These are phyloP conservation scores for Linanthus parryae DNA, from an alignment of 148 eudicot genomes.

Conservation along the genomic window DNA sequence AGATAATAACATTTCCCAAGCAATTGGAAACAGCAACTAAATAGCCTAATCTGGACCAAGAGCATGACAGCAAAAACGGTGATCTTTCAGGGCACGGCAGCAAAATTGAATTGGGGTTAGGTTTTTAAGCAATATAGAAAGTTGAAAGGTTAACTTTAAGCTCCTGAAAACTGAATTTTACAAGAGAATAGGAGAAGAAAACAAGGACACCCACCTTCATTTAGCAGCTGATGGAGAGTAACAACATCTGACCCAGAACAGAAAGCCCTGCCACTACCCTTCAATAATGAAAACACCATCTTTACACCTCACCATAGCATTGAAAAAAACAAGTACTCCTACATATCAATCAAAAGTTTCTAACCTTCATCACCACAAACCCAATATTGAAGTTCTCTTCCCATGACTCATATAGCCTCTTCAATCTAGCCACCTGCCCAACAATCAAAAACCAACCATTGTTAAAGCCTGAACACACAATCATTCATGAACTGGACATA, in stretches of 20 bases:
- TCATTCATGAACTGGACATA: neutral
- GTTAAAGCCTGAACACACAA: neutral
- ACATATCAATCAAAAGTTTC: neutral
- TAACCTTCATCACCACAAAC: slow-evolving; percentile 85
- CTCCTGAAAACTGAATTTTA: too few relatives aligned
- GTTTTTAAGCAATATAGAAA: too few relatives aligned
- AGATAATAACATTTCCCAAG: too few relatives aligned
- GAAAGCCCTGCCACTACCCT: slow-evolving; percentile 82
- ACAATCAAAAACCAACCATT: neutral
- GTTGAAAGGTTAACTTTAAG: too few relatives aligned
- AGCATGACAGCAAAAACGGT: too few relatives aligned
- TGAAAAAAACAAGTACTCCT: too few relatives aligned
- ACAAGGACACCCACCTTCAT: slow-evolving; percentile 56
- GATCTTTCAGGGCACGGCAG: too few relatives aligned
- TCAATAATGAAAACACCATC: slow-evolving; percentile 17
- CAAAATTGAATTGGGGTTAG: too few relatives aligned
- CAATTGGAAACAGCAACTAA: too few relatives aligned
- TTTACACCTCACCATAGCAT: too few relatives aligned
- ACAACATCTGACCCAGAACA: slow-evolving; percentile 83
- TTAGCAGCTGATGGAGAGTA: slow-evolving; percentile 47
- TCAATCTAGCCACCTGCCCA: slow-evolving; percentile 59
- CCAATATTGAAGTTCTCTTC: slow-evolving; percentile 91
- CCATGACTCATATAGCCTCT: slow-evolving; percentile 82
- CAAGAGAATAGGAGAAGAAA: neutral
- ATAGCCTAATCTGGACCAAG: too few relatives aligned